Evolutionary conservation across 2,329 filamentous ascomycete species (phyloP).

Genomic region (Aspergillus clavatus): DNA sequence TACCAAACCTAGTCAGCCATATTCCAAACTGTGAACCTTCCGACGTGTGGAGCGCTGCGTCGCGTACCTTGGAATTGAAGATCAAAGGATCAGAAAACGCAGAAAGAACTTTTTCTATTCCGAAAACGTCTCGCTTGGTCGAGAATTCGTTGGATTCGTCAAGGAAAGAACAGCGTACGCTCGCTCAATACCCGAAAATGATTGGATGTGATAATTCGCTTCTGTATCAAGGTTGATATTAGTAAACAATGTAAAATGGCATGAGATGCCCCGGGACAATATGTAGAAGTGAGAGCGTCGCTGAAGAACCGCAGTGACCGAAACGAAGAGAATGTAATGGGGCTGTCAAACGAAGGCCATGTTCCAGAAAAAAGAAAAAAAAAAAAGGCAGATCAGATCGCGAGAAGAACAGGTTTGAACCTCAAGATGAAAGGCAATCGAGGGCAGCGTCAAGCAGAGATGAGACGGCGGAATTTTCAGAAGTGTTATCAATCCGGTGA

Average conservation of each 20-base stretch:
- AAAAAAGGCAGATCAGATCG: slow-evolving; percentile 1
- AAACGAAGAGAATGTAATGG: too few species aligned
- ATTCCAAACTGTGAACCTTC: background rate
- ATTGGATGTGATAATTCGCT: slow-evolving; percentile 26
- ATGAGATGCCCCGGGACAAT: background rate
- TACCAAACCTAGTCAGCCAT: background rate
- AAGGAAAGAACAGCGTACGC: slow-evolving; percentile 35
- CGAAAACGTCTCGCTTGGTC: slow-evolving; percentile 33
- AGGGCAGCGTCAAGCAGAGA: too few species aligned
- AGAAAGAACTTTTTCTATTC: slow-evolving; percentile 24
- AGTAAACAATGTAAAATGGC: slow-evolving; percentile 11
- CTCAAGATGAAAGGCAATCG: background rate
- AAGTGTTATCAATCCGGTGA: slow-evolving; percentile 1
- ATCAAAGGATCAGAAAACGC: slow-evolving; percentile 18
- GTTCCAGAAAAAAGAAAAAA: background rate
- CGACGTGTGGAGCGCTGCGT: too few species aligned
- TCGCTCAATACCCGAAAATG: slow-evolving; percentile 30
- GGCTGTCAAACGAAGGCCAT: too few species aligned
- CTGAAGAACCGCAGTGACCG: background rate
- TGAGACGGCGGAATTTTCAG: background rate
- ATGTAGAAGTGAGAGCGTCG: too few species aligned
- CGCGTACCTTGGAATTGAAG: slow-evolving; percentile 20
- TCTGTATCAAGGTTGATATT: slow-evolving; percentile 8
- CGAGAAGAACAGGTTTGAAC: background rate
- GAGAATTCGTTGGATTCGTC: slow-evolving; percentile 38